Conservation (phyloP, 257 asterid genomes). For the Solanum habrochaites region DNA sequence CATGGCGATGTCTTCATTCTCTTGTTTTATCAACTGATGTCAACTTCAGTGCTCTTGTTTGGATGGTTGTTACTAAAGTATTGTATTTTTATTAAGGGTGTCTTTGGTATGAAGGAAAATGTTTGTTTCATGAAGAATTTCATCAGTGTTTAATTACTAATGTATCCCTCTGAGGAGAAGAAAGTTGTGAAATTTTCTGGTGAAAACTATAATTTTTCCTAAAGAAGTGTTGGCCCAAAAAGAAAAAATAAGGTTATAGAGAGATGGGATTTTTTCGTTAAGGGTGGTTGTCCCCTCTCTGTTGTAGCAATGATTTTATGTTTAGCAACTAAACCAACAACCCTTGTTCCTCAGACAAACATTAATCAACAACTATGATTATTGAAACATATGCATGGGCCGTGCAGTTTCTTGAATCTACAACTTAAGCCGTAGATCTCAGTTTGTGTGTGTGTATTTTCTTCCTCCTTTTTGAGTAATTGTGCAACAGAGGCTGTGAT, state of each 20-base stretch:
- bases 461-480: neutral
- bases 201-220: neutral
- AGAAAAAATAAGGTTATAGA: neutral
- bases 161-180: neutral
- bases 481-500: neutral
- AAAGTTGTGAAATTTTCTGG: neutral
- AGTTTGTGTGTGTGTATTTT: neutral
- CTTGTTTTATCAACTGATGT: neutral
- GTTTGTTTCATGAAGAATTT: neutral
- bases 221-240: neutral
- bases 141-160: neutral
- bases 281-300: slow-evolving; percentile 2
- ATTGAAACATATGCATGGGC: neutral
- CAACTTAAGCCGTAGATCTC: neutral
- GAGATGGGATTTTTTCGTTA: neutral
- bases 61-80: neutral
- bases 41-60: neutral
- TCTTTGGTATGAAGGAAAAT: neutral
- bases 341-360: neutral
- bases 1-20: neutral
- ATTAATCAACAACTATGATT: neutral
- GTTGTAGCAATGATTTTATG: neutral
- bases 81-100: neutral
- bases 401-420: neutral
- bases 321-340: neutral